Evolutionary conservation across 2,329 filamentous ascomycete genomes (phyloP).

Genomic region (Fusarium globosum): DNA sequence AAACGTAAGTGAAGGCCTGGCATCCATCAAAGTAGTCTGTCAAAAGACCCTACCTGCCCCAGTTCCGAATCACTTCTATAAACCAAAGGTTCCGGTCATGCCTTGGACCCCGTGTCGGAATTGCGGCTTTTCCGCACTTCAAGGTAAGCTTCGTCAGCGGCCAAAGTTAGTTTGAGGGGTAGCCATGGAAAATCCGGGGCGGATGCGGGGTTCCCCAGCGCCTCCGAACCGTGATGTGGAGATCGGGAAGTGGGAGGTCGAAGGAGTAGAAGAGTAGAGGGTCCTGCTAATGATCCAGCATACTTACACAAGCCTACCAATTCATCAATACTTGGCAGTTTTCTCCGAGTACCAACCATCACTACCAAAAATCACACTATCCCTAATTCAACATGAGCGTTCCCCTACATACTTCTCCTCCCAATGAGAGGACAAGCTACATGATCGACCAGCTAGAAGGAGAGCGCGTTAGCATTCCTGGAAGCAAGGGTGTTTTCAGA

Average conservation of each 20-base stretch:
- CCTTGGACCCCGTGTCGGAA: neutral
- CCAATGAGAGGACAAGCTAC: conserved; percentile 52
- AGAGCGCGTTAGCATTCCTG: conserved; percentile 63
- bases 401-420: conserved; percentile 50
- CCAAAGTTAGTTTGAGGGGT: neutral
- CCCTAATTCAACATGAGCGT: conserved; percentile 44
- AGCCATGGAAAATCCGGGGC: neutral
- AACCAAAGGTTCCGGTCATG: neutral
- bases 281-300: neutral
- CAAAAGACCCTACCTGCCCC: no score
- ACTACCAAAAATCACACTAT: neutral
- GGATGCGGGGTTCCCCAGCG: neutral
- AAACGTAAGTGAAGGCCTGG: neutral
- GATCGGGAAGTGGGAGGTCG: neutral
- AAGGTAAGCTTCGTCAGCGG: neutral
- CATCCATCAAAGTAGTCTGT: neutral
- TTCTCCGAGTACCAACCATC: neutral
- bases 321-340: neutral
- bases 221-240: neutral
- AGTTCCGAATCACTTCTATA: neutral
- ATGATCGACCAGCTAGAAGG: conserved; percentile 62
- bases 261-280: neutral
- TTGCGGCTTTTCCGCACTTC: neutral
- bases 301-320: no score
- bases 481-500: conserved; percentile 62